Evolutionary conservation across 192 early-diverging fungal genomes (phyloP).

Genomic region (Entomortierella beljakovae): DNA sequence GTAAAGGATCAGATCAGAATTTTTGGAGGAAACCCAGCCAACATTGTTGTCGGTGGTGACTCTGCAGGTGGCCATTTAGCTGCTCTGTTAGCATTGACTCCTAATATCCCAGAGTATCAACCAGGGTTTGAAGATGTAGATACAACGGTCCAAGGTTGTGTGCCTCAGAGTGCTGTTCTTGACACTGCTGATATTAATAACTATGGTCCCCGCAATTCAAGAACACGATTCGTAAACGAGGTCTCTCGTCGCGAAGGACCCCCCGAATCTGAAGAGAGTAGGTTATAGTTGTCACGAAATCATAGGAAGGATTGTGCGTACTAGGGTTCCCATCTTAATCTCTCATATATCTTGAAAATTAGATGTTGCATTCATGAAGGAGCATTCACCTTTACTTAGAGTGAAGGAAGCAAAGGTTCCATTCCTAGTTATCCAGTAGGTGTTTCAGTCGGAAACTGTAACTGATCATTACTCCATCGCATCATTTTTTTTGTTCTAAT

Average conservation of each 20-base stretch:
- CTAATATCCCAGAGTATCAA: constrained; percentile 58
- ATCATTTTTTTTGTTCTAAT: background rate
- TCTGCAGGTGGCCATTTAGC: constrained; percentile 71
- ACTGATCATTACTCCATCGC: background rate
- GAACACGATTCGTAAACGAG: constrained; percentile 56
- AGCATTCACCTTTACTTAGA: constrained; percentile 40
- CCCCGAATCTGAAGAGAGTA: constrained; percentile 45
- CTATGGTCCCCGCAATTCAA: constrained; percentile 45
- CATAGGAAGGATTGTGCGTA: background rate
- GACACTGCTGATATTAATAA: constrained; percentile 59
- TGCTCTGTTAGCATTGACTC: constrained; percentile 63
- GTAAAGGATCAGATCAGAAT: constrained; percentile 63
- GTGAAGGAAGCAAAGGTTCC: constrained; percentile 35
- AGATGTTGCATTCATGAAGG: constrained; percentile 44
- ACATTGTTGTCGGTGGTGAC: constrained; percentile 65
- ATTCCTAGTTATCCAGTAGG: constrained; percentile 56
- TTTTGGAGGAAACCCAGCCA: constrained; percentile 74
- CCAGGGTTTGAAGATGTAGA: constrained; percentile 70
- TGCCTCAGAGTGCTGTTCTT: constrained; percentile 58
- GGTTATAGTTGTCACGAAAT: background rate
- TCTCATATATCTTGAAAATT: background rate
- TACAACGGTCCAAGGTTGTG: constrained; percentile 67
- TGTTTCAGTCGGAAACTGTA: background rate
- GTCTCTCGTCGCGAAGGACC: constrained; percentile 44
- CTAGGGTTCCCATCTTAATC: too few relatives aligned